Evolutionary conservation across 2,329 filamentous ascomycete genomes (phyloP), one percentile per base, ranked within the genome.

Genomic region (Neofusicoccum cordaticola): DNA sequence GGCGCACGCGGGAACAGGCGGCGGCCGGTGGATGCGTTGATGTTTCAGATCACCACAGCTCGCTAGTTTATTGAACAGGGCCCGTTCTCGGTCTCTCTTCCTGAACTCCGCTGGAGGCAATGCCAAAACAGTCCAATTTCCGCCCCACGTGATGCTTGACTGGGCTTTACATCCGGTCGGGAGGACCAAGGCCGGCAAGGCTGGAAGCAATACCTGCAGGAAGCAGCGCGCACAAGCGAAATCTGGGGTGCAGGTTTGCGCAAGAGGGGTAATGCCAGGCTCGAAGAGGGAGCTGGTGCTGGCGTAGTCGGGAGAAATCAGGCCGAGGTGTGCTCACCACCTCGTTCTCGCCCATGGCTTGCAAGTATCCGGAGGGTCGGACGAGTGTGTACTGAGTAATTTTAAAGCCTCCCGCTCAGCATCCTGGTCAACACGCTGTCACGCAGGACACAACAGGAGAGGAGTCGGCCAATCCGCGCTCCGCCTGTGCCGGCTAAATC

Each of bases 401-500:
- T 47, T 19, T 2, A 37, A 35, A 15, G 9, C 11, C 15, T 17
- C 9, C 56, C 22, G 42, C 13, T n/a, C 42, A 47, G 31, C 8
- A 37, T 60, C 56, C 53, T 22, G 27, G 53, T 27, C 22, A 8
- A 22, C 22, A 12, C 9, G 41, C 41, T 42, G 53, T 47, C 41
- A 58, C 41, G 27, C 53, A 58, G 11, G 27, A 35, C 41, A 35
- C 34, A 44, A 60, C 17, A 13, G 41, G 22, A 44, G n/a, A 47
- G 56, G 56, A 60, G 56, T 47, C 42, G 42, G 12, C 56, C 56
- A 60, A 60, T 60, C 42, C 56, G 31, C 41, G 31, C 56, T n/a
- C 13, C 19, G 17, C 6, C 5, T 12, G 3, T 9, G 17, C 19
- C 52, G 52, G 56, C 41, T 37, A 45, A 15, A 60, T 60, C 56